phyloP scores from a whole-genome alignment of 148 eudicot species.

The Bassia scoparia region DNA sequence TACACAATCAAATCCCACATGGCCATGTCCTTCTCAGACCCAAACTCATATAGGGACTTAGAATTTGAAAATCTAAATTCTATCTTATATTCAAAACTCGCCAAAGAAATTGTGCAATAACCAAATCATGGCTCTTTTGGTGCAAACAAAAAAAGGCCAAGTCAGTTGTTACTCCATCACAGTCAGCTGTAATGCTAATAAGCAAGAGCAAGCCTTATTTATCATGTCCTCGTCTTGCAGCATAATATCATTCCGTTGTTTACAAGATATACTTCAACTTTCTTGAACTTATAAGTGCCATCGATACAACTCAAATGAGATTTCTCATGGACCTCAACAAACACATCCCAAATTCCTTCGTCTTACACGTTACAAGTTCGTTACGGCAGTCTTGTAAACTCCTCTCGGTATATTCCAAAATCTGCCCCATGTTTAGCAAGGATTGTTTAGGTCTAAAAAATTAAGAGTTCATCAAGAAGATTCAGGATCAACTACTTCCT shows the following conservation, averaged over 20 bases:
- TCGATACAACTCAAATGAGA: neutral
- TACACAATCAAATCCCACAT: neutral
- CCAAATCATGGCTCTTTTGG: neutral
- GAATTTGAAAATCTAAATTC: neutral
- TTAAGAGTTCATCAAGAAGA: neutral
- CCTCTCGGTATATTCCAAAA: neutral
- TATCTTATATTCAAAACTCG: neutral
- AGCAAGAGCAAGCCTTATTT: constrained; percentile 12
- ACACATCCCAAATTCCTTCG: neutral
- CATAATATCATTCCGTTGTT: neutral
- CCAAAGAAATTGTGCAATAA: neutral
- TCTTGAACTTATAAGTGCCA: neutral
- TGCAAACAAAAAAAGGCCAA: no score
- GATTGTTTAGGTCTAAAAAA: neutral
- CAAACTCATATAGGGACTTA: neutral
- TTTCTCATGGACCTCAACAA: neutral
- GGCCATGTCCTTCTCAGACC: neutral
- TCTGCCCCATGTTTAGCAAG: neutral
- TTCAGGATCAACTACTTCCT: neutral
- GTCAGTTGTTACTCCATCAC: neutral
- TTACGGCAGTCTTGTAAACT: neutral
- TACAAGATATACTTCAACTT: neutral
- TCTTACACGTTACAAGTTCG: no score
- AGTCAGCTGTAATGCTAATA: neutral
- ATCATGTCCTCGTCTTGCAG: neutral